Evolutionary conservation across 768 basidiomycete species (phyloP).

Genomic region (Phanerochaete carnosa): DNA sequence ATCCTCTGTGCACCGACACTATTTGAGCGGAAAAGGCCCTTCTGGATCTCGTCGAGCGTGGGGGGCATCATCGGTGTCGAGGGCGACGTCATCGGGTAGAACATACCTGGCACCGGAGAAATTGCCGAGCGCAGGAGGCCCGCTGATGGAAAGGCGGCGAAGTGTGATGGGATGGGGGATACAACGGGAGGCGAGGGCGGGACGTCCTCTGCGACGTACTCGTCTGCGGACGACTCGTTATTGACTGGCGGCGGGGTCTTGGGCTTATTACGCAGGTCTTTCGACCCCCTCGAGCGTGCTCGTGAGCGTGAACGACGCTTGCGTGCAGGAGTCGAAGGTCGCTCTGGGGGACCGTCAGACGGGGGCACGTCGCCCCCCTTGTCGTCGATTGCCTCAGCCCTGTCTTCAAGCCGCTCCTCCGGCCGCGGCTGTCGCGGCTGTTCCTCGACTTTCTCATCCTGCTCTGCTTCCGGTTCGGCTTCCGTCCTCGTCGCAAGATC

Average conservation of each 20-base stretch:
- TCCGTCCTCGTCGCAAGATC: conserved; percentile 1
- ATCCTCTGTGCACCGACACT: conserved; percentile 74
- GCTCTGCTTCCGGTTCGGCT: not conserved
- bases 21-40: conserved; percentile 77
- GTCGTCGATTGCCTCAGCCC: conserved; percentile 4
- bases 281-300: conserved; percentile 55
- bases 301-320: conserved; percentile 76
- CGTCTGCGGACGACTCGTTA: conserved; percentile 71
- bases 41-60: conserved; percentile 74
- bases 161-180: conserved; percentile 59
- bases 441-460: not conserved
- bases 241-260: conserved; percentile 44
- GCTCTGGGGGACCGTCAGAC: conserved; percentile 7
- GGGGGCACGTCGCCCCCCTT: conserved; percentile 24
- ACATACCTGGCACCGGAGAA: conserved; percentile 50
- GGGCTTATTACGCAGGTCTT: conserved; percentile 65
- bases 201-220: conserved; percentile 33
- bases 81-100: conserved; percentile 65
- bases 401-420: not conserved
- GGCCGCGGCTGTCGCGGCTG: not conserved
- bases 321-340: conserved; percentile 37
- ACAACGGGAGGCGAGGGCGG: conserved; percentile 39
- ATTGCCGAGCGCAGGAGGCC: conserved; percentile 40
- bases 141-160: conserved; percentile 32
- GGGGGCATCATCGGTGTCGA: conserved; percentile 67